Evolutionary conservation across 257 asterid genomes (phyloP), one percentile per base, ranked within the genome.

Genomic region (Mitragyna speciosa): DNA sequence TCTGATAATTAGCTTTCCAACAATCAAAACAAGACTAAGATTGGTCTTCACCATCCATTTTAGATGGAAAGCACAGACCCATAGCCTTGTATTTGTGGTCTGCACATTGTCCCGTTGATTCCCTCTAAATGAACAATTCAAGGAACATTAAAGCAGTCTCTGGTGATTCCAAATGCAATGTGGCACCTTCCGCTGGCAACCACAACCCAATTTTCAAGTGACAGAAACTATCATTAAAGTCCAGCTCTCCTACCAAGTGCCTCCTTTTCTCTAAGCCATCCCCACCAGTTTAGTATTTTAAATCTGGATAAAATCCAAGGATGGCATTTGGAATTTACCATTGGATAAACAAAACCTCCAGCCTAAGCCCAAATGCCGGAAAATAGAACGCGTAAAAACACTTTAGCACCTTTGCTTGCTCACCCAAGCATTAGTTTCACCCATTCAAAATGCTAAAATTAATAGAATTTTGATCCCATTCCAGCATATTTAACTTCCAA

Each of bases 91-190:
- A 17, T 15, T 28, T 22, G 12, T n/a, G 69, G 17, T 24, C 39
- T 26, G 20, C 31, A 64, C 58, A 66, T 14, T 66, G 45, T 66
- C 71, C 3, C 36, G 30, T 65, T 30, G 41, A 10, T 28, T 64
- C 70, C 28, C 39, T 28, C 70, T 30, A 31, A n/a, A n/a, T n/a
- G n/a, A n/a, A n/a, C n/a, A n/a, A n/a, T n/a, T 54, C 78, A 74
- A 54, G 12, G 30, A 54, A 33, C 54, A 54, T 8, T 17, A 75
- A 31, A 54, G 51, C 41, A 0, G 9, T 28, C 69, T 64, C 66
- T 51, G 19, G 28, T 22, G 12, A 48, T 31, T 30, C 1, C 31
- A 56, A 19, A 56, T 56, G 63, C 63, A 56, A 19, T 56, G 63
- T 56, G 63, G n/a, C 63, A 56, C 19, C 16, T 66, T 67, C 43